phyloP scores from a whole-genome alignment of 805 yeast genomes.

The Wickerhamomyces queroliae region DNA sequence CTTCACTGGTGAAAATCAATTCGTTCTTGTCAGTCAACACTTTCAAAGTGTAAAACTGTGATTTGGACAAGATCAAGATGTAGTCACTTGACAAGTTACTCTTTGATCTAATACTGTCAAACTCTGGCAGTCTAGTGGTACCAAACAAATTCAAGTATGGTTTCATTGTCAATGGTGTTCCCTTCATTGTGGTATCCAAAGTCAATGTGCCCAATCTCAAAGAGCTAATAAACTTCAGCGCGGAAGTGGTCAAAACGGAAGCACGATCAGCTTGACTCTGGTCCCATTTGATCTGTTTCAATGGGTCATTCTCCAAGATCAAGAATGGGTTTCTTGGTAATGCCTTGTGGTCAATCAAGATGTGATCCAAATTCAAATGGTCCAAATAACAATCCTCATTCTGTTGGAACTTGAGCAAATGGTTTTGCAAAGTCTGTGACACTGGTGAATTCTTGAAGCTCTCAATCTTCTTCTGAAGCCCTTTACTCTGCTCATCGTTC shows the following conservation, averaged over 20 bases:
- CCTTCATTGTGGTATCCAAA: conserved; percentile 52
- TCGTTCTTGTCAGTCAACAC: conserved; percentile 68
- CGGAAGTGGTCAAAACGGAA: conserved; percentile 58
- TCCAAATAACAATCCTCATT: conserved; percentile 49
- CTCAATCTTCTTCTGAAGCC: conserved; percentile 37
- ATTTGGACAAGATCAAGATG: conserved; percentile 67
- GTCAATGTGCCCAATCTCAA: conserved; percentile 47
- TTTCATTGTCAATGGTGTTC: conserved; percentile 56
- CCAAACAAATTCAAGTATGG: conserved; percentile 67
- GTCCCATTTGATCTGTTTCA: conserved; percentile 42
- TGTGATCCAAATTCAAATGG: conserved; percentile 34
- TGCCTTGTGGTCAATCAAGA: conserved; percentile 32
- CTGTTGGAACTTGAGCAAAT: conserved; percentile 40
- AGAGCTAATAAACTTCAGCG: conserved; percentile 59
- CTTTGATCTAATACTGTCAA: conserved; percentile 67
- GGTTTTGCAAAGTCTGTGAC: conserved; percentile 45
- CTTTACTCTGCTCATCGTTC: conserved; percentile 42
- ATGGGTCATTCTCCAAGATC: conserved; percentile 70
- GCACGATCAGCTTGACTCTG: conserved; percentile 67
- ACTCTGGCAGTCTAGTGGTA: conserved; percentile 51
- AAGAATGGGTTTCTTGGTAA: conserved; percentile 76
- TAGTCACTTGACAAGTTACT: conserved; percentile 62
- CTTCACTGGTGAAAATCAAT: conserved; percentile 58
- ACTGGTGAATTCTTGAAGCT: conserved; percentile 38
- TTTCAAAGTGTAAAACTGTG: conserved; percentile 85